These are phyloP conservation scores for Agapanthus africanus DNA, from an alignment of 106 monocot genomes.

Conservation along the genomic window DNA sequence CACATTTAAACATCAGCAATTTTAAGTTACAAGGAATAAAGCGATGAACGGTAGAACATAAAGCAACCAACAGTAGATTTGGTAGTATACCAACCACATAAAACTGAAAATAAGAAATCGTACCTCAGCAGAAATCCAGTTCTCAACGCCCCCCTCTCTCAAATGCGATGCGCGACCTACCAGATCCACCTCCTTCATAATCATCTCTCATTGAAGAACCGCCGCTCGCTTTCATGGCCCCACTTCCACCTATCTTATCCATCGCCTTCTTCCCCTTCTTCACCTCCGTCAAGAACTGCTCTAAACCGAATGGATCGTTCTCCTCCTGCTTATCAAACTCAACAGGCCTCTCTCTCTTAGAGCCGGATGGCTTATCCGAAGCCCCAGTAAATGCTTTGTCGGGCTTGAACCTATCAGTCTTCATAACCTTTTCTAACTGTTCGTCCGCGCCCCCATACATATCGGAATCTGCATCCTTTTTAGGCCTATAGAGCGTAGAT, in stretches of 20 bases:
- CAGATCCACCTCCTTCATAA: conserved; percentile 77
- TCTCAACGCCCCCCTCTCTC: conserved; percentile 77
- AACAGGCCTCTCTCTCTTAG: conserved; percentile 81
- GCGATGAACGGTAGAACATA: too few species aligned
- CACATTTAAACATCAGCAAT: too few species aligned
- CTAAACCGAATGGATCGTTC: conserved; percentile 89
- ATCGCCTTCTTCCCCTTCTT: conserved; percentile 96
- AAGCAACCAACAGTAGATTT: too few species aligned
- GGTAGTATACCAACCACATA: too few species aligned
- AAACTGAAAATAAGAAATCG: too few species aligned
- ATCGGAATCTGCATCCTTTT: conserved; percentile 80
- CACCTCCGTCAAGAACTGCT: conserved; percentile 97
- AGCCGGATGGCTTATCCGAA: conserved; percentile 54
- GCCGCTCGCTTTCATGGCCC: conserved; percentile 96
- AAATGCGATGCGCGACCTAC: conserved; percentile 77
- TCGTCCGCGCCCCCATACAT: conserved; percentile 94
- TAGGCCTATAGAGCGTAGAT: conserved; percentile 87
- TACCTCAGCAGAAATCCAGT: too few species aligned
- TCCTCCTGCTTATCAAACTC: conserved; percentile 96
- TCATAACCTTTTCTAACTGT: conserved; percentile 88
- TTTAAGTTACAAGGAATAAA: too few species aligned
- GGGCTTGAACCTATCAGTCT: conserved; percentile 94
- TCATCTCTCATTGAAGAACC: conserved; percentile 97
- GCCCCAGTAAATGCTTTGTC: conserved; percentile 88
- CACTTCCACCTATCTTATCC: conserved; percentile 94